phyloP scores from a whole-genome alignment of 495 filamentous ascomycete genomes.

The Penicillium atrosanguineum region DNA sequence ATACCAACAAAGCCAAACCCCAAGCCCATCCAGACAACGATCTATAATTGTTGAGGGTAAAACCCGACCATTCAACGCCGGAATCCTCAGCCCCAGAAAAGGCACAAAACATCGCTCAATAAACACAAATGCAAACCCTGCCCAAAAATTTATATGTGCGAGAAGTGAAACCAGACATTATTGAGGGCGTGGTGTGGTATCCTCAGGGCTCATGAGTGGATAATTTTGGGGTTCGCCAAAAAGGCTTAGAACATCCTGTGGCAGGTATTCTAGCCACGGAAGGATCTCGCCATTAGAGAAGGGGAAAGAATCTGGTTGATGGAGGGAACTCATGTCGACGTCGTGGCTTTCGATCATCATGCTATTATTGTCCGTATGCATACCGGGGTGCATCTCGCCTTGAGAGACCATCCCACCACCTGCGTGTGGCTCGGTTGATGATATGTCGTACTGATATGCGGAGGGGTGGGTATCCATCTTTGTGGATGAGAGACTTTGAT shows the following conservation, averaged over 20 bases:
- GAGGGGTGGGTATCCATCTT: conserved; percentile 20
- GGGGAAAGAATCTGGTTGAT: conserved; percentile 42
- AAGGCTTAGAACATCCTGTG: conserved; percentile 58
- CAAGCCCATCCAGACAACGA: neutral
- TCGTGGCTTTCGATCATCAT: conserved; percentile 72
- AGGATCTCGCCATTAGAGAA: conserved; percentile 56
- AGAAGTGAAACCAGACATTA: conserved; percentile 17
- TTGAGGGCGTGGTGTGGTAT: conserved; percentile 24
- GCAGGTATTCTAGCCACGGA: conserved; percentile 69
- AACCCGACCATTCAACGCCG: neutral
- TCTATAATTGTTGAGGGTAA: neutral
- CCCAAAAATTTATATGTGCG: conserved; percentile 21
- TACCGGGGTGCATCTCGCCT: conserved; percentile 34
- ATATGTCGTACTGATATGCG: conserved; percentile 26
- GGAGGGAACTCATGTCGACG: conserved; percentile 56
- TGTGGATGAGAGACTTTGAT: conserved; percentile 44
- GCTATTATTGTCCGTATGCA: conserved; percentile 42
- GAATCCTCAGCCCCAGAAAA: neutral
- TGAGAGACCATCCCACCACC: conserved; percentile 38
- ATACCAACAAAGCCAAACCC: neutral
- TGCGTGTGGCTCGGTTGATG: conserved; percentile 36
- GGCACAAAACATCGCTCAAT: conserved; percentile 9
- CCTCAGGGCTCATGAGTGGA: conserved; percentile 35
- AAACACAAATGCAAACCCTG: conserved; percentile 10
- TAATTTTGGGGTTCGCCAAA: conserved; percentile 47